A percentile compares a stretch with the other conserved stretches of the same genome.
Conservation (phyloP, 805 yeast genomes). For the Yarrowia deformans region DNA sequence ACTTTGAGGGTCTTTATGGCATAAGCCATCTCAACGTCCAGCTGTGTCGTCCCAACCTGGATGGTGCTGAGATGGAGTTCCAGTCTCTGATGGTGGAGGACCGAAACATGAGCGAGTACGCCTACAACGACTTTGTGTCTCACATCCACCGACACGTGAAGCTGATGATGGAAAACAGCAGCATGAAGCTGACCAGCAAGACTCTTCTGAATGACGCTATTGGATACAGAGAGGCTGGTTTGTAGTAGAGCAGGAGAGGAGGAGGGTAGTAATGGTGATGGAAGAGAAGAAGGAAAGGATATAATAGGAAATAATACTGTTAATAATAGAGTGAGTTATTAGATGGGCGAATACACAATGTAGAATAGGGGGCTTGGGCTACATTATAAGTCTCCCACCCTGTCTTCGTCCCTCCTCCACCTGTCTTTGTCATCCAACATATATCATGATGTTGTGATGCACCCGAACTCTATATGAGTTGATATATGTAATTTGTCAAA, state of each 20-base stretch:
- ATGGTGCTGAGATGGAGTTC: slow-evolving; percentile 65
- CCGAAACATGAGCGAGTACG: slow-evolving; percentile 60
- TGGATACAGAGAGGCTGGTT: slow-evolving; percentile 29
- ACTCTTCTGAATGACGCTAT: slow-evolving; percentile 29
- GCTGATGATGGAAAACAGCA: slow-evolving; percentile 43
- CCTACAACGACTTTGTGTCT: slow-evolving; percentile 71
- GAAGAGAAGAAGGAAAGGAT: slow-evolving; percentile 4
- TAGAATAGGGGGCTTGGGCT: too few relatives aligned
- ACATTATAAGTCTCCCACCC: too few relatives aligned
- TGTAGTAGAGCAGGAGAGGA: background rate
- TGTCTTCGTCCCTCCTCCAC: background rate
- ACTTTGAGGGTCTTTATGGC: slow-evolving; percentile 56
- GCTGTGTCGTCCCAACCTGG: slow-evolving; percentile 69
- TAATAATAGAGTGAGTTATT: slow-evolving; percentile 6
- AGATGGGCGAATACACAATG: background rate
- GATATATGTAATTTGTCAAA: slow-evolving; percentile 33
- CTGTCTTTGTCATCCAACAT: background rate
- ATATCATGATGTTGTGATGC: slow-evolving; percentile 28
- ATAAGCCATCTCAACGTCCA: slow-evolving; percentile 59
- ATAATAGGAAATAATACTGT: background rate
- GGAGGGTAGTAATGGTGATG: background rate
- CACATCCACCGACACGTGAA: slow-evolving; percentile 66
- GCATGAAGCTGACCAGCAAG: slow-evolving; percentile 35
- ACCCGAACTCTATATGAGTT: slow-evolving; percentile 25
- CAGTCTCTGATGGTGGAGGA: slow-evolving; percentile 77